Percentiles rank a stretch among this genome's conserved stretches.
phyloP scores from a whole-genome alignment of 169 alveolate species.

The Plasmodium vinckei region DNA sequence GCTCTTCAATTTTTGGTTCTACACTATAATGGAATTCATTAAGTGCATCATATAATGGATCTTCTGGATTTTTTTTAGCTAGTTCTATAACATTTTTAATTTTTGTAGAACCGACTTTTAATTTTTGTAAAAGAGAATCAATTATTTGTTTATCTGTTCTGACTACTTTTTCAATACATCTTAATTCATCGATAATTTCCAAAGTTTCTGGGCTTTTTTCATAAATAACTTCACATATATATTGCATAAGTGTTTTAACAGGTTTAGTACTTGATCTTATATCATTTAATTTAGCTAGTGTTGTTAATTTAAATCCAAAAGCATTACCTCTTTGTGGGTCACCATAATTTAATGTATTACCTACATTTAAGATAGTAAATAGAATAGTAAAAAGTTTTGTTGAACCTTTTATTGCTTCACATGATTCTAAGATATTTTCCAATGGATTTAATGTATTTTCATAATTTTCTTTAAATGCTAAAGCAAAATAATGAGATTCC shows the following conservation, averaged over 20 bases:
- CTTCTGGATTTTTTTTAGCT: conserved; percentile 78
- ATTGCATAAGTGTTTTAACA: conserved; percentile 89
- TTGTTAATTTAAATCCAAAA: conserved; percentile 91
- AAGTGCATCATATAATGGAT: conserved; percentile 80
- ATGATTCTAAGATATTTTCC: conserved; percentile 83
- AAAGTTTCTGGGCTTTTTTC: conserved; percentile 78
- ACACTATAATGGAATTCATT: conserved; percentile 72
- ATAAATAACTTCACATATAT: conserved; percentile 82
- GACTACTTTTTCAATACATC: conserved; percentile 79
- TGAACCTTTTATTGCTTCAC: conserved; percentile 86
- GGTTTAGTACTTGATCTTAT: conserved; percentile 91
- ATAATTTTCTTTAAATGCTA: conserved; percentile 88
- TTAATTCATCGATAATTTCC: conserved; percentile 78
- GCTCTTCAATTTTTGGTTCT: conserved; percentile 76
- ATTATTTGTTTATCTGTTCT: conserved; percentile 81
- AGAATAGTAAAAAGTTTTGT: conserved; percentile 84
- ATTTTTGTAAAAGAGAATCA: conserved; percentile 78
- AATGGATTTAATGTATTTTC: conserved; percentile 87
- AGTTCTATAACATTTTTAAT: conserved; percentile 80
- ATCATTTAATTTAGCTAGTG: conserved; percentile 88
- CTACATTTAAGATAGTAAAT: conserved; percentile 88
- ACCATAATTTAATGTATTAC: conserved; percentile 89
- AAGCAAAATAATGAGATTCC: conserved; percentile 89
- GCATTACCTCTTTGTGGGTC: conserved; percentile 93
- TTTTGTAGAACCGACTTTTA: conserved; percentile 79